Evolutionary conservation across 2,329 filamentous ascomycete species (phyloP).

Genomic region (Penicillium sp.): DNA sequence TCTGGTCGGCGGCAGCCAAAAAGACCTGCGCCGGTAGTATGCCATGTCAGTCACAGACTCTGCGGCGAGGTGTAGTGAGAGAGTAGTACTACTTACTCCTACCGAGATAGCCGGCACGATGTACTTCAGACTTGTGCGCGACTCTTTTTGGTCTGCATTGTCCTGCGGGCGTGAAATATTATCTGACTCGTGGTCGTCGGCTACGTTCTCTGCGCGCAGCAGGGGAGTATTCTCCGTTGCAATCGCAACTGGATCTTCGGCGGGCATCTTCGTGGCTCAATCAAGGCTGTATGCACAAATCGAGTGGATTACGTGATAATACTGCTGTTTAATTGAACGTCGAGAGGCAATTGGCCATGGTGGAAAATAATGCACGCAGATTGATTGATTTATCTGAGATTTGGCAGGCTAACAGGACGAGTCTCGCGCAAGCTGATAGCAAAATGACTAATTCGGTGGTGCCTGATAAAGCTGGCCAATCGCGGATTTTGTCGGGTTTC

Average conservation of each 20-base stretch:
- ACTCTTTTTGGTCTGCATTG: not conserved
- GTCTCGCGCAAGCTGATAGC: slow-evolving; percentile 1
- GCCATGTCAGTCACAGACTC: not conserved
- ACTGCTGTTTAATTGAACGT: no score
- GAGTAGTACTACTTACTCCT: slow-evolving; percentile 44
- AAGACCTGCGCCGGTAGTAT: slow-evolving; percentile 50
- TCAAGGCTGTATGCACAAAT: no score
- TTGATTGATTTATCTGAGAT: not conserved
- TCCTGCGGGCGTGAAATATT: slow-evolving; percentile 1
- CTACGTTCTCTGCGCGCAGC: slow-evolving; percentile 9
- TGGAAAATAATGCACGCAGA: not conserved
- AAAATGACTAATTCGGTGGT: not conserved
- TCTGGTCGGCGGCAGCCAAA: slow-evolving; percentile 70
- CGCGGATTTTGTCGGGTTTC: not conserved
- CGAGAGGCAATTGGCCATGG: not conserved
- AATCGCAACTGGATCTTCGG: not conserved
- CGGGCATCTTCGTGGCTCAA: not conserved
- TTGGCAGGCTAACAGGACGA: no score
- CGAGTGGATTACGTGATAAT: no score
- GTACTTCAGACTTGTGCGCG: slow-evolving; percentile 42
- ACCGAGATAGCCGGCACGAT: slow-evolving; percentile 60
- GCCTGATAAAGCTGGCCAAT: slow-evolving; percentile 3
- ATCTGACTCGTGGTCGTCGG: slow-evolving; percentile 25
- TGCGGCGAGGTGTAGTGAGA: not conserved
- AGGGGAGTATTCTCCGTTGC: slow-evolving; percentile 11